A percentile compares a stretch with the other conserved stretches of the same genome.
phyloP scores from a whole-genome alignment of 148 eudicot genomes.

The Chenopodium album region DNA sequence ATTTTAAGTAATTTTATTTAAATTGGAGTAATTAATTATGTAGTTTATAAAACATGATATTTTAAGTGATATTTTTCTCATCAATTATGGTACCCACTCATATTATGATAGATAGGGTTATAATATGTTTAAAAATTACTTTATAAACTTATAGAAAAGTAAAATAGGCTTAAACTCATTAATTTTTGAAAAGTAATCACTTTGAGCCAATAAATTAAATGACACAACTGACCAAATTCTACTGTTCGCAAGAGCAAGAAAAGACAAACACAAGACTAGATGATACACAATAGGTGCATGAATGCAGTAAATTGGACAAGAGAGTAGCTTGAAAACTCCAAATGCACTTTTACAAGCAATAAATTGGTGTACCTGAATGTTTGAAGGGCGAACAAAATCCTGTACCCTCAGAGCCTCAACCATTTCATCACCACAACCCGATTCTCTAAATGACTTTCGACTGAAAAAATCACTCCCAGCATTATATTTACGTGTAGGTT shows the following conservation, averaged over 20 bases:
- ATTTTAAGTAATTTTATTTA: too few species aligned
- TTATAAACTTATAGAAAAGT: too few species aligned
- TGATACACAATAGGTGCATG: background rate
- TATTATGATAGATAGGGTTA: too few species aligned
- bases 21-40: too few species aligned
- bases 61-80: too few species aligned
- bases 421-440: slow-evolving; percentile 64
- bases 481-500: slow-evolving; percentile 37
- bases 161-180: too few species aligned
- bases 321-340: slow-evolving; percentile 8
- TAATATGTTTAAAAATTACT: too few species aligned
- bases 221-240: background rate
- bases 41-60: too few species aligned
- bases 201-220: background rate
- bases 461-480: slow-evolving; percentile 62
- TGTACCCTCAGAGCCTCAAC: slow-evolving; percentile 56
- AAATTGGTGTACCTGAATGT: slow-evolving; percentile 64
- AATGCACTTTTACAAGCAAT: background rate
- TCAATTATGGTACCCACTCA: too few species aligned
- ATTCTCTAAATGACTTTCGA: slow-evolving; percentile 60
- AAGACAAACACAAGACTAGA: background rate
- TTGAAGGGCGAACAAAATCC: slow-evolving; percentile 63
- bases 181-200: background rate
- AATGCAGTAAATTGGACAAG: slow-evolving; percentile 9
- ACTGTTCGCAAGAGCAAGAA: background rate